Evolutionary conservation across 306 rosid genomes (phyloP), one percentile per base, ranked within the genome.

Genomic region (Arachis stenosperma): DNA sequence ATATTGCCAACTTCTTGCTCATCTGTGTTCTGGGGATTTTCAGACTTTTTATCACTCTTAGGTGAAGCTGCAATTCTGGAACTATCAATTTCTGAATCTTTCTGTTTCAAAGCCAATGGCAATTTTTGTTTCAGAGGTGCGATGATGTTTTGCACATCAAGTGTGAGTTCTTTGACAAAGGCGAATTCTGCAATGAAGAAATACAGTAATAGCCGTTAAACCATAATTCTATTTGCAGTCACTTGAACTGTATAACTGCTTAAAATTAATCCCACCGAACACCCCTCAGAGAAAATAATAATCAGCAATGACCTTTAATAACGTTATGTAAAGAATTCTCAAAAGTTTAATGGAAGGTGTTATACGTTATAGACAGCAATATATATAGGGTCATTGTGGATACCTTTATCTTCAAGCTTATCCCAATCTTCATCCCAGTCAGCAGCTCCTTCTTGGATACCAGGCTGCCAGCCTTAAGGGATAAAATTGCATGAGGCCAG

Each of bases 371-470:
- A 22, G 27, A 22, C 27, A 22, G 27, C 27, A 22, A 22, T 22
- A 22, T 22, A 22, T 22, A 22, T 22, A 22, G 27, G 27, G 27
- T 22, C 27, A 22, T 22, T 22, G 27, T 22, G 27, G 27, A 76
- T 87, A 95, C 99, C 99, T 91, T 91, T 91, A 44, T 88, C 98
- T 77, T 95, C 97, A 74, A 95, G 86, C 76, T 88, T 92, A 79
- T 95, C 99, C 97, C 98, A 95, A 80, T 88, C 86, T 69, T 86
- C 98, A 86, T 95, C 93, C 99, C 98, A 95, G 82, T 92, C 99
- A 72, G 99, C 96, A 74, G 92, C 91, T 66, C 81, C 96, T 73
- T 82, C 93, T 81, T 88, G 97, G 82, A 95, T 87, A 43, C 99
- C 96, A 69, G 81, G 88, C 81, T 95, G 99, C 99, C 99, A 95